Conservation (phyloP, 2,329 filamentous ascomycete genomes). For the Endoconidiophora laricicola region DNA sequence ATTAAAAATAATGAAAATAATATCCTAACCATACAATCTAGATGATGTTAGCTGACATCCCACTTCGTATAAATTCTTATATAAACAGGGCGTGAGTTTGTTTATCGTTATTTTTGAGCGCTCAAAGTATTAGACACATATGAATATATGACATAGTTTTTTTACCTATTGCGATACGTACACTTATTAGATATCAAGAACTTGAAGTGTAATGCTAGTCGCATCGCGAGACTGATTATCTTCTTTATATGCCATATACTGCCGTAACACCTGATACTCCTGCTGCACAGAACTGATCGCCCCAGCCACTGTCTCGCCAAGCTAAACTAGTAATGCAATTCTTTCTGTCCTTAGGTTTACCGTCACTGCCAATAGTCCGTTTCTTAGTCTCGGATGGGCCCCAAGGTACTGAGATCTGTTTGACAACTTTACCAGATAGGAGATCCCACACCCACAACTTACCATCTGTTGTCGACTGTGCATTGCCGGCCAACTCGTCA, state of each 20-base stretch:
- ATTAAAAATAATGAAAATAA: too few species aligned
- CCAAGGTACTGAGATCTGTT: constrained; percentile 44
- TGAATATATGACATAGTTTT: too few species aligned
- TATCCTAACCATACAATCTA: too few species aligned
- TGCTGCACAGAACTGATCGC: constrained; percentile 47
- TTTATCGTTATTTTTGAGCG: too few species aligned
- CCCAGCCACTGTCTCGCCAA: constrained; percentile 45
- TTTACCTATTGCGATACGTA: too few species aligned
- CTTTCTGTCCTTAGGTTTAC: constrained; percentile 39
- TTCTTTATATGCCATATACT: constrained; percentile 32
- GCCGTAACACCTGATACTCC: constrained; percentile 50
- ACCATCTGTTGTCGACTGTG: constrained; percentile 24
- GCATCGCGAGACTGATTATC: not conserved
- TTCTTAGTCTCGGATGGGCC: constrained; percentile 34
- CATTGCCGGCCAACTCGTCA: constrained; percentile 41
- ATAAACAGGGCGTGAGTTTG: too few species aligned
- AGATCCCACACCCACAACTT: constrained; percentile 71
- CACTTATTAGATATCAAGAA: not conserved
- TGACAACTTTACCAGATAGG: constrained; percentile 50
- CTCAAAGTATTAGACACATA: too few species aligned
- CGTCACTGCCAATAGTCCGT: constrained; percentile 40
- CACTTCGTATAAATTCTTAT: too few species aligned
- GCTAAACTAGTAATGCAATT: constrained; percentile 47
- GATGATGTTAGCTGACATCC: too few species aligned
- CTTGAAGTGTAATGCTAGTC: not conserved